These are phyloP conservation scores for Vitis hybrid DNA, from an alignment of 177 flowering plant genomes.

Conservation along the genomic window DNA sequence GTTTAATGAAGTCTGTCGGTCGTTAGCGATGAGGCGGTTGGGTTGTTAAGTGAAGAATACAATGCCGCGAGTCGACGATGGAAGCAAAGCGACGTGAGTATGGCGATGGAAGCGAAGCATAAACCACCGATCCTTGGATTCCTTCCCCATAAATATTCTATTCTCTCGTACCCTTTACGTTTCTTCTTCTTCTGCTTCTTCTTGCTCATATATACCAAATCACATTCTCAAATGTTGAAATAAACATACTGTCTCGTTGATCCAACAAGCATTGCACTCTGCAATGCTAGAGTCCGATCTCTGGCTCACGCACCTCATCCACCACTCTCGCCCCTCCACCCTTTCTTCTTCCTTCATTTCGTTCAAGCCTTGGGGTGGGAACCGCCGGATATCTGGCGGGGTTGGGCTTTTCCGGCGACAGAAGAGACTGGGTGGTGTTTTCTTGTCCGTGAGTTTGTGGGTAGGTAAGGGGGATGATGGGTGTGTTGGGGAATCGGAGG, in stretches of 20 bases:
- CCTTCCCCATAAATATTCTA: neutral
- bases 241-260: no score
- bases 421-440: slow-evolving; percentile 8
- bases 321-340: slow-evolving; percentile 10
- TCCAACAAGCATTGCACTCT: no score
- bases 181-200: neutral
- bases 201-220: neutral
- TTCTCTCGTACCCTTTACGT: slow-evolving; percentile 9
- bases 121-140: neutral
- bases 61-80: no score
- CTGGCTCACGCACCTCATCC: no score
- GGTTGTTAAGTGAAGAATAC: no score
- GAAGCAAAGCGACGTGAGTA: no score
- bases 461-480: slow-evolving; percentile 15
- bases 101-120: slow-evolving; percentile 1
- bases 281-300: no score
- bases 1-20: no score
- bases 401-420: slow-evolving; percentile 3
- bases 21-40: no score
- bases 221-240: no score
- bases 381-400: neutral
- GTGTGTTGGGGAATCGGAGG: slow-evolving; percentile 16
- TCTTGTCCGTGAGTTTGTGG: slow-evolving; percentile 42
- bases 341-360: slow-evolving; percentile 20
- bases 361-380: slow-evolving; percentile 2